Base-by-base conservation (phyloP, 441 rosid genomes). In the Erodium texanum region DNA sequence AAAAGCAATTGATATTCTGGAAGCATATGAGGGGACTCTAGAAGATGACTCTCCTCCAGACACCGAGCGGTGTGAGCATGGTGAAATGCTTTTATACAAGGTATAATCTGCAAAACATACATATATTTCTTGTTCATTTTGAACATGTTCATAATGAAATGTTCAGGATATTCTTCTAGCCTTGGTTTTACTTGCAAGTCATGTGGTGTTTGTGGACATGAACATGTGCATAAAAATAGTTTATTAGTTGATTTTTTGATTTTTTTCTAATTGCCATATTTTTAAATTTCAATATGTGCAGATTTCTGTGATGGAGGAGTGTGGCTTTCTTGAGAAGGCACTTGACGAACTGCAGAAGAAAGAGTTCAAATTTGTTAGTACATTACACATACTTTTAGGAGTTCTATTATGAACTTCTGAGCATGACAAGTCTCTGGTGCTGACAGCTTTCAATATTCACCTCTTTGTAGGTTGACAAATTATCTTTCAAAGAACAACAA, bases 1-100 rank as follows among this genome's bases (percentile, higher is more conserved):
- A 62, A 90, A 90, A 85, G 99, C 99, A 63, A 92, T 95, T 81
- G 99, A 95, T 50, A 95, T 95, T 83, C 78, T 95, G 82, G 98
- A 95, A 72, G 99, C 99, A 50, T 95, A 85, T 80, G 99, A 95
- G 84, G 99, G 99, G 74, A 95, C 99, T 52, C 81, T 95, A 62
- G 99, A 95, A 78, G 99, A 90, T 81, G 98, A 90, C 82, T 83
- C 87, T 79, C 99, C 99, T 61, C 99, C 99, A 1, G 99, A 95
- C 66, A 92, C 86, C 82, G 99, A 95, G 81, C 90, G 90, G 12
- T 81, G 87, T 76, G 99, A 95, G 74, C 98, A 90, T 75, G 90
- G 96, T 45, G 99, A 95, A 85, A 92, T 95, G 99, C 95, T 92
- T 79, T 76, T 92, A 50, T 95, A 95, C 76, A 95, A 95, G 99